phyloP scores from a whole-genome alignment of 1,284 basidiomycete genomes.

The Puccinia horiana region DNA sequence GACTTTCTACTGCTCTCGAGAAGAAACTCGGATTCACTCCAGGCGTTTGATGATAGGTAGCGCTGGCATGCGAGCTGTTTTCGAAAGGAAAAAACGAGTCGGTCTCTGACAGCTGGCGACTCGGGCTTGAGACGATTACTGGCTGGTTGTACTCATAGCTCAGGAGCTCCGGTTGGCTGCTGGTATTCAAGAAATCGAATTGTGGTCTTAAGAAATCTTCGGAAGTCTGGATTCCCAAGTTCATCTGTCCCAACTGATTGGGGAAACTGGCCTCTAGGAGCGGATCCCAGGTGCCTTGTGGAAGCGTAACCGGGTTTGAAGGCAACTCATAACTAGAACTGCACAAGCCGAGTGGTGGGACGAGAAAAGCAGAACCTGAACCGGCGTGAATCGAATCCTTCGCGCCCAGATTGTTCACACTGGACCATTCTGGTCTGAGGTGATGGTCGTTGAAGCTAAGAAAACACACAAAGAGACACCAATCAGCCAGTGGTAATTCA shows the following conservation, averaged over 20 bases:
- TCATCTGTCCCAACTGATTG: conserved; percentile 2
- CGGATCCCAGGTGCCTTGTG: conserved; percentile 5
- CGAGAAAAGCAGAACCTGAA: neutral
- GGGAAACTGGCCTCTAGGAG: neutral
- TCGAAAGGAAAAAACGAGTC: conserved; percentile 14
- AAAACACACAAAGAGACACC: neutral
- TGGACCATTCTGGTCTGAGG: conserved; percentile 8
- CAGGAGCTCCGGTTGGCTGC: conserved; percentile 3
- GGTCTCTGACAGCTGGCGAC: neutral
- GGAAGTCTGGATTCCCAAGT: neutral
- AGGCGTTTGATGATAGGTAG: neutral
- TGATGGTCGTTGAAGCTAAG: neutral
- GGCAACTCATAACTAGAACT: neutral
- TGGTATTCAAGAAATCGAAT: conserved; percentile 3
- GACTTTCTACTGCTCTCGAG: neutral
- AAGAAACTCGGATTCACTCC: neutral
- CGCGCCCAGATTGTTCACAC: neutral
- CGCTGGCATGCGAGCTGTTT: neutral
- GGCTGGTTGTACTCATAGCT: conserved; percentile 9
- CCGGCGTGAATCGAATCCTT: neutral
- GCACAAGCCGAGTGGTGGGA: neutral
- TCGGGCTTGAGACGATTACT: conserved; percentile 6
- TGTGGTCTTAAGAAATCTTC: conserved; percentile 14
- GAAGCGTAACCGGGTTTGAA: neutral
- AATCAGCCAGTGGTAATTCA: neutral